Evolutionary conservation across 2,329 filamentous ascomycete species (phyloP).

Genomic region (Penicillium sp.): DNA sequence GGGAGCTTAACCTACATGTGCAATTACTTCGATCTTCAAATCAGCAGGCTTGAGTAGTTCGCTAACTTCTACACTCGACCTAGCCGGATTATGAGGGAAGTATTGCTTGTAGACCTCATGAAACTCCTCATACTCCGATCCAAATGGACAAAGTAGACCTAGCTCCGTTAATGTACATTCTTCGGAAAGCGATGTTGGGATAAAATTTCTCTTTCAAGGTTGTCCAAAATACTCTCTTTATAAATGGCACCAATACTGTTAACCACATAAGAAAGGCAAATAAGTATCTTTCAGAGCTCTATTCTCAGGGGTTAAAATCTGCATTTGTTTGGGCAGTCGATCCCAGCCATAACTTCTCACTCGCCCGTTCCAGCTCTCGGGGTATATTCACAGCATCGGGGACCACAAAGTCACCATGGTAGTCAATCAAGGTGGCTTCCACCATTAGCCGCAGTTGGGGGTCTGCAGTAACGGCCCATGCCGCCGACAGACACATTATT

Average conservation of each 20-base stretch:
- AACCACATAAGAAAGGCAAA: neutral
- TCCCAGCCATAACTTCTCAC: constrained; percentile 13
- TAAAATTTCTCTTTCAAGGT: no score
- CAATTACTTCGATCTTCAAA: neutral
- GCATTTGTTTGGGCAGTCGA: neutral
- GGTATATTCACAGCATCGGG: neutral
- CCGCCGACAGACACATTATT: constrained; percentile 25
- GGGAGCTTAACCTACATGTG: neutral
- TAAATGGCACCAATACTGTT: neutral
- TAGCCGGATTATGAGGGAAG: no score
- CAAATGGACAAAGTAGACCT: neutral
- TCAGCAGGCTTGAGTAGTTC: neutral
- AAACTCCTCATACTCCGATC: no score
- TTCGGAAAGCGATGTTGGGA: neutral
- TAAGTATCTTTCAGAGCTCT: neutral
- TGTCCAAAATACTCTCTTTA: no score
- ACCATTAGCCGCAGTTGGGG: constrained; percentile 13
- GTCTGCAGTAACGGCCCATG: constrained; percentile 26
- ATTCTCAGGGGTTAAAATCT: neutral
- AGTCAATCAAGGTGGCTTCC: constrained; percentile 22
- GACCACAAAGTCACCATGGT: constrained; percentile 23
- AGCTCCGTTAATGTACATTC: neutral
- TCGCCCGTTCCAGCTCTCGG: constrained; percentile 8
- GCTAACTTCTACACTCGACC: no score
- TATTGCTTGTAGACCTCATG: no score